phyloP scores from a whole-genome alignment of 2,329 filamentous ascomycete genomes.

The Colletotrichum filicis region DNA sequence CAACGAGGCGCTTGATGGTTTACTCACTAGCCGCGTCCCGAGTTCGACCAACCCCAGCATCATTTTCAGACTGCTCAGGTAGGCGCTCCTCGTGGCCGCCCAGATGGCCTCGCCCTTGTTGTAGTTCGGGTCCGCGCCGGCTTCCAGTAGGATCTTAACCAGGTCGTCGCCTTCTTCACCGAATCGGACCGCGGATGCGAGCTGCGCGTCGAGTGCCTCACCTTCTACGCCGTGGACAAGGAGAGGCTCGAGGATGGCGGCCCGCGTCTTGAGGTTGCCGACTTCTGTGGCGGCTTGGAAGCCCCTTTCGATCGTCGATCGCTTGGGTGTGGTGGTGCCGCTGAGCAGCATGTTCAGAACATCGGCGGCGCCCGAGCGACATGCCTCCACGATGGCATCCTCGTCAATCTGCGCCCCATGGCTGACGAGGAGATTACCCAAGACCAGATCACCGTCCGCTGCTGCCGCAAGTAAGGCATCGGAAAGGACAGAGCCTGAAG shows the following conservation, averaged over 20 bases:
- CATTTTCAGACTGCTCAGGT: constrained; percentile 60
- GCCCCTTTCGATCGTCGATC: constrained; percentile 57
- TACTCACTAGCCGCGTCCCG: constrained; percentile 52
- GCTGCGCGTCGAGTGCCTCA: constrained; percentile 62
- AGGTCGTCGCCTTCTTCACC: constrained; percentile 60
- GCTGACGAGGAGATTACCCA: constrained; percentile 61
- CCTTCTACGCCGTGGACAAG: constrained; percentile 61
- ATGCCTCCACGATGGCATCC: constrained; percentile 65
- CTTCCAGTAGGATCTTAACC: constrained; percentile 59
- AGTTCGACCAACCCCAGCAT: constrained; percentile 59
- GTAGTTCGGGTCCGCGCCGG: constrained; percentile 62
- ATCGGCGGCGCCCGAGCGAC: constrained; percentile 59
- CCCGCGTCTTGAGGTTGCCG: constrained; percentile 59
- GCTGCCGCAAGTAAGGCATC: constrained; percentile 62
- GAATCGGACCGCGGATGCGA: constrained; percentile 63
- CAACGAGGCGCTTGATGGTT: not conserved
- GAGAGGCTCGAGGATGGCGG: constrained; percentile 61
- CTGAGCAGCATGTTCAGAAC: constrained; percentile 62
- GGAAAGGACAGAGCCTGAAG: constrained; percentile 57
- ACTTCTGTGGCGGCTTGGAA: constrained; percentile 68
- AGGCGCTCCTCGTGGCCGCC: constrained; percentile 63
- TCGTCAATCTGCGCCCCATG: constrained; percentile 64
- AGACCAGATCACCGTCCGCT: constrained; percentile 61
- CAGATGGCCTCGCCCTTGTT: constrained; percentile 66
- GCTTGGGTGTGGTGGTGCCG: constrained; percentile 50